Percentiles rank a stretch among this genome's conserved stretches.
phyloP scores from a whole-genome alignment of 345 rosid genomes.

The Eucalyptus sp. region DNA sequence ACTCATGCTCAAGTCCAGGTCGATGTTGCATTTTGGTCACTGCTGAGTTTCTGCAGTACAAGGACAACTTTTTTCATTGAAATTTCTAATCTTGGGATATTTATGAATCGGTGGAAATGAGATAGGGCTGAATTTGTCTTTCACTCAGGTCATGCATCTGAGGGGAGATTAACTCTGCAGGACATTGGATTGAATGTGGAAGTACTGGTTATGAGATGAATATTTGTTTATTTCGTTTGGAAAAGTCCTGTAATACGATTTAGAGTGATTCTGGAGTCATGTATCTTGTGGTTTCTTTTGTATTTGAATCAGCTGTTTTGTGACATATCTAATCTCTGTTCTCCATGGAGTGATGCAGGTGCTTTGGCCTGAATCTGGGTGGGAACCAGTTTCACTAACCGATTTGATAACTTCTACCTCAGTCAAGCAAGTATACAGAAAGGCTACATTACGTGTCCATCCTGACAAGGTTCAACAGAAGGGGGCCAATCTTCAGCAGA shows the following conservation, averaged over 20 bases:
- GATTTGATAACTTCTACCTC: conserved; percentile 79
- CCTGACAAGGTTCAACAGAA: conserved; percentile 99
- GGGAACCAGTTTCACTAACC: conserved; percentile 74
- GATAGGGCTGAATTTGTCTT: not conserved
- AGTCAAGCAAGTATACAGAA: conserved; percentile 83
- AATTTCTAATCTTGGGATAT: not conserved
- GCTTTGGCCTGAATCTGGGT: conserved; percentile 86
- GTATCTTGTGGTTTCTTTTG: not conserved
- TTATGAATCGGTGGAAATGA: not conserved
- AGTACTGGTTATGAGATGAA: not conserved
- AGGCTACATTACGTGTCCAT: conserved; percentile 73
- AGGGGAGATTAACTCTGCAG: not conserved
- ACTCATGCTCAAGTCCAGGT: not conserved
- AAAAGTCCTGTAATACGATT: not conserved
- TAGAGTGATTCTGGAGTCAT: not conserved
- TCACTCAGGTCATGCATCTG: not conserved
- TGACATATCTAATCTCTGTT: not conserved
- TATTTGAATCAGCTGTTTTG: not conserved
- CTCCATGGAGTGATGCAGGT: conserved; percentile 40
- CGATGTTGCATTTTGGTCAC: not conserved
- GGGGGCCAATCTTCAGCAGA: conserved; percentile 81
- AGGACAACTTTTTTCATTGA: not conserved
- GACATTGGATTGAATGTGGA: not conserved
- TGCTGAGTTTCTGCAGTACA: not conserved
- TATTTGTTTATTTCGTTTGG: not conserved